Conservation (phyloP, 805 yeast species). For the Huiozyma sinensis region DNA sequence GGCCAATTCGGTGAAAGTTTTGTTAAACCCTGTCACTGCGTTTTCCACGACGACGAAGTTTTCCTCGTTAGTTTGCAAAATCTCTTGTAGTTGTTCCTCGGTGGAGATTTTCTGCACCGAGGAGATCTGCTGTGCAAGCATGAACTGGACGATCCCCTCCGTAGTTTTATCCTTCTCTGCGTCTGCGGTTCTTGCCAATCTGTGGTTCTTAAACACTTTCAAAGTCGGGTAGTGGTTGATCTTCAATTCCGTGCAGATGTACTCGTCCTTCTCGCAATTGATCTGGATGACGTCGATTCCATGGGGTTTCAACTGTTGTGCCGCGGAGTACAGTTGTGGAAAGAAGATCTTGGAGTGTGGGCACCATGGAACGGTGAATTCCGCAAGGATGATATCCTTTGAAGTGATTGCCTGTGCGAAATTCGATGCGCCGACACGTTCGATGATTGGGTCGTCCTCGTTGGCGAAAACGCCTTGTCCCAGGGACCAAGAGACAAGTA, state of each 20-base stretch:
- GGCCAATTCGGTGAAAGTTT: slow-evolving; percentile 54
- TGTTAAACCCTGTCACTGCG: slow-evolving; percentile 33
- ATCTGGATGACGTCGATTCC: slow-evolving; percentile 67
- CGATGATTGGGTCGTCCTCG: neutral
- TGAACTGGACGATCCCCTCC: slow-evolving; percentile 60
- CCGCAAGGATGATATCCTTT: slow-evolving; percentile 72
- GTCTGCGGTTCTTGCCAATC: slow-evolving; percentile 36
- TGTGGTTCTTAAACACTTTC: slow-evolving; percentile 54
- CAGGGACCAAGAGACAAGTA: neutral
- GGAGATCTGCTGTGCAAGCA: slow-evolving; percentile 74
- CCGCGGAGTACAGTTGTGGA: slow-evolving; percentile 67
- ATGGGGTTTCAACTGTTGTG: slow-evolving; percentile 57
- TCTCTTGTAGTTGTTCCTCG: slow-evolving; percentile 39
- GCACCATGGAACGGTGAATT: slow-evolving; percentile 95
- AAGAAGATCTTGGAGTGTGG: slow-evolving; percentile 84
- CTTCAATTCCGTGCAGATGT: slow-evolving; percentile 54
- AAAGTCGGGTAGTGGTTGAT: slow-evolving; percentile 75
- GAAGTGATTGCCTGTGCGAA: slow-evolving; percentile 56
- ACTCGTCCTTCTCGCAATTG: slow-evolving; percentile 69
- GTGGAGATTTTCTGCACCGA: slow-evolving; percentile 46
- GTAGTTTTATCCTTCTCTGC: slow-evolving; percentile 80
- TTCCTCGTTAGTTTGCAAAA: slow-evolving; percentile 28
- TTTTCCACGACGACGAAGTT: slow-evolving; percentile 51
- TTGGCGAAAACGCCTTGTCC: neutral
- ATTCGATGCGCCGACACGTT: neutral